Conservation (phyloP, 306 rosid species). For the Rosa chinensis region DNA sequence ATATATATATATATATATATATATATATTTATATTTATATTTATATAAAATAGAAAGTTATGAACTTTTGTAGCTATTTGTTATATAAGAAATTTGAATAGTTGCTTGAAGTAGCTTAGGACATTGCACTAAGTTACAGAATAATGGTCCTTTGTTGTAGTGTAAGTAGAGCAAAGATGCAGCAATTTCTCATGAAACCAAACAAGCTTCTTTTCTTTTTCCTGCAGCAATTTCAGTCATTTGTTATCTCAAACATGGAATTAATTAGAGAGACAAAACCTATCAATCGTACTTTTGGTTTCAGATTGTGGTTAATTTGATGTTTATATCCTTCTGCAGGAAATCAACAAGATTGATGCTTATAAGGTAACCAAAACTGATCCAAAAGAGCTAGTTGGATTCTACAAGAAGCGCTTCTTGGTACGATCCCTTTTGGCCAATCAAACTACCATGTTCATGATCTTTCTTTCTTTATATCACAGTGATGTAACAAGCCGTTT, state of each 20-base stretch:
- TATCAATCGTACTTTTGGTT: background rate
- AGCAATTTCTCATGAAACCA: background rate
- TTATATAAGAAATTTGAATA: background rate
- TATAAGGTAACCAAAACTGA: conserved; percentile 56
- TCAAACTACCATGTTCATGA: background rate
- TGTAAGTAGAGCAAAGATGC: background rate
- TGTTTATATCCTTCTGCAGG: conserved; percentile 34
- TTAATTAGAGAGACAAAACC: background rate
- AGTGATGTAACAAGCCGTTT: background rate
- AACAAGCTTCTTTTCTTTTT: background rate
- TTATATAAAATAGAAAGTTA: background rate
- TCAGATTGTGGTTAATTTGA: background rate
- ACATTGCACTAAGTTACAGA: background rate
- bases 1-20: too few relatives aligned
- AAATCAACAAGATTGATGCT: conserved; percentile 60
- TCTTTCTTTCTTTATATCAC: background rate
- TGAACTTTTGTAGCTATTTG: background rate
- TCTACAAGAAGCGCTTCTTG: conserved; percentile 52
- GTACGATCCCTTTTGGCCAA: conserved; percentile 25
- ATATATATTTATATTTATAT: too few relatives aligned
- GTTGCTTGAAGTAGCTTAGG: background rate
- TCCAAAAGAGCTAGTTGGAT: conserved; percentile 41
- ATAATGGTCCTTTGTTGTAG: background rate
- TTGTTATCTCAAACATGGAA: background rate
- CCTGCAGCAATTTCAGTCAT: background rate